Conservation (phyloP, 164 flowering plant species). For the Paratinospora sagittata region DNA sequence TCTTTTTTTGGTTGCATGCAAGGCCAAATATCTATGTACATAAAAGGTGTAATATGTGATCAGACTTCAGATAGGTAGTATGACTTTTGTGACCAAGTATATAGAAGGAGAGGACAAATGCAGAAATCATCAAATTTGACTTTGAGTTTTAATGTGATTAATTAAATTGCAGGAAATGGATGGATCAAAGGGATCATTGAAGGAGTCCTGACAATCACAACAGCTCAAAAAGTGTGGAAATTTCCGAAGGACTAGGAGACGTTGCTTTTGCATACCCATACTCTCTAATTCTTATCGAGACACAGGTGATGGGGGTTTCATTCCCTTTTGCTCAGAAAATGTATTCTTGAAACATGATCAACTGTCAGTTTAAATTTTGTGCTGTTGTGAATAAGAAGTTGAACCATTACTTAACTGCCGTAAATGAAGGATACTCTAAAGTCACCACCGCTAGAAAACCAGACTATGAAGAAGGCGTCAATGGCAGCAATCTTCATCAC, state of each 20-base stretch:
- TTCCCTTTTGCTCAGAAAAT: not conserved
- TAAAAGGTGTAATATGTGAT: not conserved
- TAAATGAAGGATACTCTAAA: conserved; percentile 57
- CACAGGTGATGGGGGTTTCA: conserved; percentile 46
- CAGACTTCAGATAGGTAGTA: not conserved
- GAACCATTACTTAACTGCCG: not conserved
- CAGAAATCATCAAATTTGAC: not conserved
- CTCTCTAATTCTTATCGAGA: conserved; percentile 57
- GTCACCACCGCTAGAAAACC: conserved; percentile 63
- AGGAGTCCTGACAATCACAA: conserved; percentile 37
- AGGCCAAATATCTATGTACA: too few relatives aligned
- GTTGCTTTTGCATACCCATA: conserved; percentile 80
- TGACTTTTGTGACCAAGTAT: not conserved
- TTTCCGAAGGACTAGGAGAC: conserved; percentile 71
- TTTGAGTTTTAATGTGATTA: not conserved
- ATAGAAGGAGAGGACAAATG: not conserved
- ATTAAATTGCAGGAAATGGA: conserved; percentile 46
- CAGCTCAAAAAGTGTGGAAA: conserved; percentile 42
- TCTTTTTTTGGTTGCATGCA: too few relatives aligned
- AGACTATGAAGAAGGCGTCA: conserved; percentile 65
- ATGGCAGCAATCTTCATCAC: conserved; percentile 41
- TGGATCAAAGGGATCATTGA: conserved; percentile 44
- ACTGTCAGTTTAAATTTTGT: too few relatives aligned
- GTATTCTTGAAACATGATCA: too few relatives aligned
- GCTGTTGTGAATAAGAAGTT: conserved; percentile 1